Conservation (phyloP, 2,329 filamentous ascomycete genomes). For the Cucurbitaria berberidis region DNA sequence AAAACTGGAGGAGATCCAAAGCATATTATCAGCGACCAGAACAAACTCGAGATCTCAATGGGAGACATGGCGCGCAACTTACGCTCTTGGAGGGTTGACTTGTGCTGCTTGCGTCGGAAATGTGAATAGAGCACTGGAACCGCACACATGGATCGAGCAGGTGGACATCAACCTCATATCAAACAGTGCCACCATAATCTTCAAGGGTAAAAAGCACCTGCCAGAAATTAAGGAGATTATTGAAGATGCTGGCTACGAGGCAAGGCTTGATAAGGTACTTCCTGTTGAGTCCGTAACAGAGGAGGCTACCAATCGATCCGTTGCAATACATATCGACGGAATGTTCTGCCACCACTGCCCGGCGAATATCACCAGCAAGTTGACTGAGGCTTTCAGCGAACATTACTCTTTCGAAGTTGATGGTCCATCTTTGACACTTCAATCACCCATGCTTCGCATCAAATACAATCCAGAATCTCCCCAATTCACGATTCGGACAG, state of each 20-base stretch:
- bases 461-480: constrained; percentile 73
- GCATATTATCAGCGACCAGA: background rate
- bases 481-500: constrained; percentile 74
- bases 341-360: constrained; percentile 58
- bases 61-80: constrained; percentile 50
- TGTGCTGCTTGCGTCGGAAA: constrained; percentile 62
- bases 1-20: constrained; percentile 31
- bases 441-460: constrained; percentile 70
- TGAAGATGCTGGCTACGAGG: constrained; percentile 55
- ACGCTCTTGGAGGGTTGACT: constrained; percentile 64
- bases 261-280: constrained; percentile 44
- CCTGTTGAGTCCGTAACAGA: constrained; percentile 19
- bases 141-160: constrained; percentile 53
- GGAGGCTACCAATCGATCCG: constrained; percentile 31
- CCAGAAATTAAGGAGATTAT: constrained; percentile 56
- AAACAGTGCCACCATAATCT: constrained; percentile 57
- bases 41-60: constrained; percentile 7
- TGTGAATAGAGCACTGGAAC: constrained; percentile 56
- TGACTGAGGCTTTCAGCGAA: constrained; percentile 58
- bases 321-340: constrained; percentile 49
- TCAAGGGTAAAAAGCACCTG: constrained; percentile 55
- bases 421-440: constrained; percentile 61
- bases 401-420: constrained; percentile 58
- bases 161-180: constrained; percentile 60
- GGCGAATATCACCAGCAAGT: constrained; percentile 58